Evolutionary conservation across 805 yeast species (phyloP), one percentile per base, ranked within the genome.

Genomic region (Peterozyma xylosa): DNA sequence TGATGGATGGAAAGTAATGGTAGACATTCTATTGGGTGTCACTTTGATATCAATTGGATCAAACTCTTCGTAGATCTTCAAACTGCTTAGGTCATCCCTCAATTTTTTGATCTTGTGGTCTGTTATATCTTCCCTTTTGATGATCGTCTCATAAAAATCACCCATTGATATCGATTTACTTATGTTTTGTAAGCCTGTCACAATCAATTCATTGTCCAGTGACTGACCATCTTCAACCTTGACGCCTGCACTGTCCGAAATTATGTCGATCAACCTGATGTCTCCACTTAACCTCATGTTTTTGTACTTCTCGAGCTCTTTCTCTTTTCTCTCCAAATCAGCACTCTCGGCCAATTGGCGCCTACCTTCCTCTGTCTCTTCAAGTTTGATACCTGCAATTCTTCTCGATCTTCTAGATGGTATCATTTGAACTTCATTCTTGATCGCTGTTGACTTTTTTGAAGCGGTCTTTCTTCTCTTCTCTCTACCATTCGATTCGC

Each of bases 371-470:
- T 63, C 69, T 6, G 73, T 66, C 41, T 72, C 76, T 46, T 80
- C 90, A 43, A 73, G 58, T 47, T 76, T 69, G 1, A 78, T 72
- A 1, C 96, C 96, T 3, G 87, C 86, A 18, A 90, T 55, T 50
- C 97, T 69, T 41, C 88, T 70, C 0, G 96, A 88, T 48, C 89
- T 72, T 57, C 96, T 70, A 1, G 80, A 68, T 0, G 96, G 95
- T 13, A 68, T 55, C 2, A 48, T 44, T 16, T 52, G 45, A 32
- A 59, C 55, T 42, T 54, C 60, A 34, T 53, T 57, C 11, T 49
- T 49, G 11, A 60, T n/a, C n/a, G n/a, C 63, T 27, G 59, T 57
- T 9, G 57, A 55, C 35, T 57, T 55, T 41, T 42, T 54, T 53
- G 50, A 55, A 45, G 54, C 34, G 13, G 52, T 52, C 16, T 46